Evolutionary conservation across 139 green algal species (phyloP).

Genomic region (Trebouxia sp.): DNA sequence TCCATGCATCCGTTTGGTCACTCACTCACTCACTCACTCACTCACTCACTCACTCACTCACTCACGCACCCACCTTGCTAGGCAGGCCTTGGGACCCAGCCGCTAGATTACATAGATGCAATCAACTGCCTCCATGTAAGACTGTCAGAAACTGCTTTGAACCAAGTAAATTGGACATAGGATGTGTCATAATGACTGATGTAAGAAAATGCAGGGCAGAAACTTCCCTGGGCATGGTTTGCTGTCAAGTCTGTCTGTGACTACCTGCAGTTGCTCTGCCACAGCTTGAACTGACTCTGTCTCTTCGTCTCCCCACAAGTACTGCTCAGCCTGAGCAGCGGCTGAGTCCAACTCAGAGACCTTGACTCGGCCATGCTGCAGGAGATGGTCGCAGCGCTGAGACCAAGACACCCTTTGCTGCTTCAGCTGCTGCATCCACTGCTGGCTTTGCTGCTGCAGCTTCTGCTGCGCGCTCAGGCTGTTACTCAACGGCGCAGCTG

Average conservation of each 20-base stretch:
- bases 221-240: no score
- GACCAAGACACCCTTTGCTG: conserved; percentile 30
- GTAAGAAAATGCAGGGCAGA: no score
- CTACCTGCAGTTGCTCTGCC: conserved; percentile 10
- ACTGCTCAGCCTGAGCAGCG: conserved; percentile 50
- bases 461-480: not conserved
- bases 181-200: no score
- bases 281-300: not conserved
- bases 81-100: no score
- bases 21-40: no score
- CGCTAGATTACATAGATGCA: no score
- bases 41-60: no score
- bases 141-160: no score
- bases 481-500: not conserved
- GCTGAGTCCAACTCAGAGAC: conserved; percentile 48
- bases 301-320: conserved; percentile 53
- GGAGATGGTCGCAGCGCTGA: conserved; percentile 22
- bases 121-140: no score
- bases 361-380: conserved; percentile 40
- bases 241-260: not conserved
- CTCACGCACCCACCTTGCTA: no score
- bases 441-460: not conserved
- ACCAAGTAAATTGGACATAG: no score
- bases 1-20: no score
- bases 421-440: conserved; percentile 23